phyloP scores from a whole-genome alignment of 2,329 filamentous ascomycete species.

The Botrytis tulipae region DNA sequence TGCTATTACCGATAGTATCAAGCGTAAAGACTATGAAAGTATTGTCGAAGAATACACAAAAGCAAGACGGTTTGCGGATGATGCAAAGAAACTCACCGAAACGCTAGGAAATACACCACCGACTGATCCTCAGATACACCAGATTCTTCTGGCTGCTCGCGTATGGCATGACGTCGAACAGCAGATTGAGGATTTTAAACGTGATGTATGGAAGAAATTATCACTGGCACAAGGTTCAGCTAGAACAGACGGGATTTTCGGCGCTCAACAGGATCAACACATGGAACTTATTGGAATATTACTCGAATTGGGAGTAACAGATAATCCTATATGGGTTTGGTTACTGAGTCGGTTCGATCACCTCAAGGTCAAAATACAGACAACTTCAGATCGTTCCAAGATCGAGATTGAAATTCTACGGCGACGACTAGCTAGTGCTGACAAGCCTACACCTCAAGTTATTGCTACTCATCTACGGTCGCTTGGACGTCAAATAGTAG shows the following conservation, averaged over 20 bases:
- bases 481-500: conserved; percentile 64
- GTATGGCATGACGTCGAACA: conserved; percentile 95
- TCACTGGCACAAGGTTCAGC: conserved; percentile 61
- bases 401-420: conserved; percentile 91
- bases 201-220: conserved; percentile 82
- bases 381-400: conserved; percentile 78
- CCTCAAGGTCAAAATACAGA: conserved; percentile 79
- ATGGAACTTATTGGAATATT: conserved; percentile 88
- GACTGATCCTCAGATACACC: conserved; percentile 77
- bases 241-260: conserved; percentile 25
- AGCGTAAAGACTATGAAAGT: conserved; percentile 84
- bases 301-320: conserved; percentile 89
- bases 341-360: conserved; percentile 85
- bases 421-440: conserved; percentile 70
- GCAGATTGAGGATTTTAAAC: conserved; percentile 83
- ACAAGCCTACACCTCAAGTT: conserved; percentile 66
- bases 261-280: conserved; percentile 70
- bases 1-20: conserved; percentile 78
- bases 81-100: conserved; percentile 68
- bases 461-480: conserved; percentile 75
- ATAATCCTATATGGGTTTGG: conserved; percentile 97
- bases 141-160: conserved; percentile 80
- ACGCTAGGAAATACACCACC: conserved; percentile 55
- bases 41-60: conserved; percentile 83
- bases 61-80: conserved; percentile 78